Percentiles rank a stretch among this genome's conserved stretches.
phyloP scores from a whole-genome alignment of 2,329 filamentous ascomycete genomes.

The Metarhizium album region DNA sequence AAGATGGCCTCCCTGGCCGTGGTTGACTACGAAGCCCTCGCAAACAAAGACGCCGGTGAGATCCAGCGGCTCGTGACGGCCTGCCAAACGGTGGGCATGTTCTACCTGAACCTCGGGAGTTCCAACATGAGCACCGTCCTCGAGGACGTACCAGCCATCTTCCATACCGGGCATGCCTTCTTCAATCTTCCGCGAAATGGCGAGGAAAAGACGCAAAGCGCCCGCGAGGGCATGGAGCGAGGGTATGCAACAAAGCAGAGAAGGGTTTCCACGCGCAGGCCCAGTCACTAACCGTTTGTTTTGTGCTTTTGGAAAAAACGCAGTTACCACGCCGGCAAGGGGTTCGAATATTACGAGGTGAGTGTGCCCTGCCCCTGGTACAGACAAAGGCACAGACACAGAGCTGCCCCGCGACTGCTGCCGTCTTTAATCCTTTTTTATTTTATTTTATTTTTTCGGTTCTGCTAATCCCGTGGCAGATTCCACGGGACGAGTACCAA shows the following conservation, averaged over 20 bases:
- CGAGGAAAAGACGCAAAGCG: neutral
- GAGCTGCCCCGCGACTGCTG: too few relatives aligned
- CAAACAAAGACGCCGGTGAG: neutral
- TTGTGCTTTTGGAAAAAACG: too few relatives aligned
- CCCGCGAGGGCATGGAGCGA: neutral
- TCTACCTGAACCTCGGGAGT: neutral
- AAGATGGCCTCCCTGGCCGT: neutral
- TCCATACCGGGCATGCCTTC: neutral
- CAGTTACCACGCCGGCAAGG: neutral
- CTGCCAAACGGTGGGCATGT: conserved; percentile 1
- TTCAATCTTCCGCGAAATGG: neutral
- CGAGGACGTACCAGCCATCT: neutral
- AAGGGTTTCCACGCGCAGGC: too few relatives aligned
- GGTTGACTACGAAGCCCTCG: neutral
- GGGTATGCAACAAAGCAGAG: neutral
- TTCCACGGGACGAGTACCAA: neutral
- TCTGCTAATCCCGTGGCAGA: neutral
- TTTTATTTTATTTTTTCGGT: too few relatives aligned
- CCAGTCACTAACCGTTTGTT: too few relatives aligned
- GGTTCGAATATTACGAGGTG: neutral
- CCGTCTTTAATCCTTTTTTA: too few relatives aligned
- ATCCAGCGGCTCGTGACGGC: neutral
- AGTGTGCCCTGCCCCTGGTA: neutral
- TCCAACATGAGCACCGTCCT: neutral
- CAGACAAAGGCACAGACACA: too few relatives aligned